Percentiles rank a stretch among this genome's conserved stretches.
These are phyloP conservation scores for Suillus subaureus DNA, from an alignment of 768 basidiomycete genomes.

Conservation along the genomic window DNA sequence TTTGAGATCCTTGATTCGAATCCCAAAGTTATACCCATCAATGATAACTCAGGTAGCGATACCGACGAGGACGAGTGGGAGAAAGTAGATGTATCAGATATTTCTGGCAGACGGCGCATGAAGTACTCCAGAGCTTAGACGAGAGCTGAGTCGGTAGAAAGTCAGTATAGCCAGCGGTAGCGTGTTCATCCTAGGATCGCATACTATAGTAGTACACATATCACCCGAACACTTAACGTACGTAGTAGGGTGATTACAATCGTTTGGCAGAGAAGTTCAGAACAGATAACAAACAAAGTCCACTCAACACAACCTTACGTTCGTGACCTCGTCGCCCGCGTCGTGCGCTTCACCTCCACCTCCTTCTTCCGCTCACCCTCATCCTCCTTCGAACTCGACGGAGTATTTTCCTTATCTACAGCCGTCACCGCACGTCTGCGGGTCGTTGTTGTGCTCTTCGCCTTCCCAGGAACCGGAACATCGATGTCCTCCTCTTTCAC, in stretches of 20 bases:
- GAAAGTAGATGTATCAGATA: conserved; percentile 15
- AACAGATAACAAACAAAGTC: neutral
- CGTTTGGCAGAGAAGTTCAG: neutral
- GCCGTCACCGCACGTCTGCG: conserved; percentile 10
- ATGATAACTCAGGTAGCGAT: conserved; percentile 10
- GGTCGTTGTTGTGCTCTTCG: neutral
- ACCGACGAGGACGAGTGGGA: conserved; percentile 25
- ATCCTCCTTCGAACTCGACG: conserved; percentile 17
- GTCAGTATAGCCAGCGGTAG: neutral
- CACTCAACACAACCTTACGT: neutral
- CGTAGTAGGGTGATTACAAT: neutral
- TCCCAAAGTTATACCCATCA: conserved; percentile 21
- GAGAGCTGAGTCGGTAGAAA: conserved; percentile 1
- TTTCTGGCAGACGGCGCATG: conserved; percentile 13
- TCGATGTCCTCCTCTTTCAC: conserved; percentile 16
- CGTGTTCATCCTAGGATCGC: neutral
- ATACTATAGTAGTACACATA: too few relatives aligned
- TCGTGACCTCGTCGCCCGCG: conserved; percentile 7
- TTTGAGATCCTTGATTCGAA: conserved; percentile 26
- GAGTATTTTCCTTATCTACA: conserved; percentile 18
- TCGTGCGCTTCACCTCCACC: conserved; percentile 12
- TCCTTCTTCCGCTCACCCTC: conserved; percentile 10
- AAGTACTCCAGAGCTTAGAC: conserved; percentile 19
- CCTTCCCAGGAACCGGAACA: neutral
- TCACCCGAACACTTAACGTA: neutral